Conservation (phyloP, 2,329 filamentous ascomycete species). For the Cercospora janseana region DNA sequence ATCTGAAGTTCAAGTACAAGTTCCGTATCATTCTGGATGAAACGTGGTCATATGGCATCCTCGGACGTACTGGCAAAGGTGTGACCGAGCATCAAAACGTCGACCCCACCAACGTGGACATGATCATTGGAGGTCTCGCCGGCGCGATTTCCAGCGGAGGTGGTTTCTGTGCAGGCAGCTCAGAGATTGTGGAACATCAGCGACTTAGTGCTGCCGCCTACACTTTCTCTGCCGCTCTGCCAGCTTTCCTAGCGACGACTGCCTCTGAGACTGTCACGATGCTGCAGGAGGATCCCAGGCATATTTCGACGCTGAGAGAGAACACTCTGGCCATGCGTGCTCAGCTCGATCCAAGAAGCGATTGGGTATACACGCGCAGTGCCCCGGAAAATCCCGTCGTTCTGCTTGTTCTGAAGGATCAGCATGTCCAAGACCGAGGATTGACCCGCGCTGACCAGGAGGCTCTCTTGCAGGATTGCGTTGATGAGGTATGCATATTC, state of each 20-base stretch:
- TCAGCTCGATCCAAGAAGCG: slow-evolving; percentile 87
- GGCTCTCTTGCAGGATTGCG: slow-evolving; percentile 78
- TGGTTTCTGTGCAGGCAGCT: slow-evolving; percentile 89
- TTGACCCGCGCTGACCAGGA: slow-evolving; percentile 73
- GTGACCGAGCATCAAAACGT: slow-evolving; percentile 97
- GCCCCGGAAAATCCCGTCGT: slow-evolving; percentile 81
- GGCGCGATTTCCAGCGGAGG: slow-evolving; percentile 89
- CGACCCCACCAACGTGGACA: slow-evolving; percentile 87
- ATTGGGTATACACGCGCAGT: slow-evolving; percentile 86
- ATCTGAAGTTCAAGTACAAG: slow-evolving; percentile 94
- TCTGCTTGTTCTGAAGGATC: slow-evolving; percentile 77
- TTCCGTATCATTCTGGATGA: slow-evolving; percentile 97
- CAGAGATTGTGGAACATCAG: slow-evolving; percentile 93
- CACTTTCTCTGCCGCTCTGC: slow-evolving; percentile 91
- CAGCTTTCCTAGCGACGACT: slow-evolving; percentile 91
- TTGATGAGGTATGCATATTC: slow-evolving; percentile 97
- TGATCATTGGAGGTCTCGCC: slow-evolving; percentile 91
- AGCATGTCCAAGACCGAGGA: slow-evolving; percentile 70
- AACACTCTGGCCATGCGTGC: slow-evolving; percentile 81
- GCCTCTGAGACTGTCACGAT: slow-evolving; percentile 86
- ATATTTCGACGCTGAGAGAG: slow-evolving; percentile 74
- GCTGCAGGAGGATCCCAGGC: slow-evolving; percentile 81
- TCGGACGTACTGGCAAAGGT: slow-evolving; percentile 86
- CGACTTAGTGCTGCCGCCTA: slow-evolving; percentile 89
- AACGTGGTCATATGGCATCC: slow-evolving; percentile 93